These are phyloP conservation scores for Asterella californica DNA, from an alignment of 225 moss, liverwort and hornwort species.

Conservation along the genomic window DNA sequence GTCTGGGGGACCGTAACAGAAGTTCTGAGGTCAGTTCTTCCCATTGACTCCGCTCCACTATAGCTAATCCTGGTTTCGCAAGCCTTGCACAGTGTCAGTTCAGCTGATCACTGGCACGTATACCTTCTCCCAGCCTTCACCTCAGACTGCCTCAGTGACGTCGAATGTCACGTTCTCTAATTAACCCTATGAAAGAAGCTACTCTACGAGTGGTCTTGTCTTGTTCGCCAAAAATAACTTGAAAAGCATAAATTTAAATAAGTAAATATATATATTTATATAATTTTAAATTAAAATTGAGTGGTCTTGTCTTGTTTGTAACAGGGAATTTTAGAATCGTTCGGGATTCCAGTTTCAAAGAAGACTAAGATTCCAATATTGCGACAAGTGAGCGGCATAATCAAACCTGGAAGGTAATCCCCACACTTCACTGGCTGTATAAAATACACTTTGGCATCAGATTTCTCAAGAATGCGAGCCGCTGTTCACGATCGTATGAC, in stretches of 20 bases:
- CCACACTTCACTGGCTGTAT: not conserved
- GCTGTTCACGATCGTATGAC: not conserved
- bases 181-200: not conserved
- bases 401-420: conserved; percentile 48
- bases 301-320: not conserved
- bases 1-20: not conserved
- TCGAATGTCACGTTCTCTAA: too few species aligned
- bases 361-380: conserved; percentile 34
- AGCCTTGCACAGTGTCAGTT: not conserved
- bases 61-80: too few species aligned
- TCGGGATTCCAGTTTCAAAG: conserved; percentile 21
- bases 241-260: too few species aligned
- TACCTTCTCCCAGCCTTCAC: too few species aligned
- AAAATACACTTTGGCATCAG: not conserved
- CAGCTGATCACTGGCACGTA: too few species aligned
- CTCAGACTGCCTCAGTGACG: too few species aligned
- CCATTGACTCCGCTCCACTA: not conserved
- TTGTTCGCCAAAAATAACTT: too few species aligned
- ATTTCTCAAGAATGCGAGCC: not conserved
- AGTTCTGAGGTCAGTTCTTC: not conserved
- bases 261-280: too few species aligned
- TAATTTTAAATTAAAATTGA: too few species aligned
- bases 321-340: conserved; percentile 19
- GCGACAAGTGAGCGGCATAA: conserved; percentile 34
- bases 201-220: not conserved